phyloP scores from a whole-genome alignment of 2,329 filamentous ascomycete species.

The Capronia coronata region DNA sequence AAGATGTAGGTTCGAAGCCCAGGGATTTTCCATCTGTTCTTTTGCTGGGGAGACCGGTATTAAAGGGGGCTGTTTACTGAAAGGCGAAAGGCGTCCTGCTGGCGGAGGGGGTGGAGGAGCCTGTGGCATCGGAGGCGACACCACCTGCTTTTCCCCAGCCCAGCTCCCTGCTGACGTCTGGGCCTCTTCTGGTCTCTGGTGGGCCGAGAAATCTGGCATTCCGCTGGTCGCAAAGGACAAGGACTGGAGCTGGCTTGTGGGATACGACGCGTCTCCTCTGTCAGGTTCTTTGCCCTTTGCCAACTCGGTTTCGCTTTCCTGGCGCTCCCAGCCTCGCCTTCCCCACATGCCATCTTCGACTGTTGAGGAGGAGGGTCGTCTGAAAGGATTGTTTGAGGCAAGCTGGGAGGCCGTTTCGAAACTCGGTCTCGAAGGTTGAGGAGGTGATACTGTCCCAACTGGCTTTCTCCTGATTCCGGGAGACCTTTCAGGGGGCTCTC shows the following conservation, averaged over 20 bases:
- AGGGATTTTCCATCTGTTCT: constrained; percentile 21
- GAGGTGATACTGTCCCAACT: constrained; percentile 8
- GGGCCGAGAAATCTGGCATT: constrained; percentile 3
- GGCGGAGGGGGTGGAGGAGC: constrained; percentile 21
- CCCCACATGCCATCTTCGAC: neutral
- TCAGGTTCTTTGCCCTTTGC: constrained; percentile 18
- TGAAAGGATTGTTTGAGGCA: constrained; percentile 29
- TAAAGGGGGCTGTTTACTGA: constrained; percentile 20
- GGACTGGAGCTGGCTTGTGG: constrained; percentile 5
- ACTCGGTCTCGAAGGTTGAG: constrained; percentile 5
- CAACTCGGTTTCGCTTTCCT: neutral
- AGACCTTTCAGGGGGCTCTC: constrained; percentile 15
- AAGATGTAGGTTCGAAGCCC: constrained; percentile 16
- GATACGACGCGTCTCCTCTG: constrained; percentile 3
- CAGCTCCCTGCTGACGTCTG: constrained; percentile 6
- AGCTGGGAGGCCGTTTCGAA: constrained; percentile 4
- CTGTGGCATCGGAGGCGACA: constrained; percentile 17
- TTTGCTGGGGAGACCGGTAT: constrained; percentile 15
- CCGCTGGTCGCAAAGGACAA: constrained; percentile 2
- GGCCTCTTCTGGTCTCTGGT: neutral
- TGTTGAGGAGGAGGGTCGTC: constrained; percentile 15
- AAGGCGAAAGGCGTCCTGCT: constrained; percentile 15
- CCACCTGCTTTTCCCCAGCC: constrained; percentile 4
- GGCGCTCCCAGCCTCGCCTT: constrained; percentile 8
- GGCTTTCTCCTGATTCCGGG: constrained; percentile 25